Evolutionary conservation across 2,329 filamentous ascomycete genomes (phyloP).

Genomic region (Alternaria novae-zelandiae): DNA sequence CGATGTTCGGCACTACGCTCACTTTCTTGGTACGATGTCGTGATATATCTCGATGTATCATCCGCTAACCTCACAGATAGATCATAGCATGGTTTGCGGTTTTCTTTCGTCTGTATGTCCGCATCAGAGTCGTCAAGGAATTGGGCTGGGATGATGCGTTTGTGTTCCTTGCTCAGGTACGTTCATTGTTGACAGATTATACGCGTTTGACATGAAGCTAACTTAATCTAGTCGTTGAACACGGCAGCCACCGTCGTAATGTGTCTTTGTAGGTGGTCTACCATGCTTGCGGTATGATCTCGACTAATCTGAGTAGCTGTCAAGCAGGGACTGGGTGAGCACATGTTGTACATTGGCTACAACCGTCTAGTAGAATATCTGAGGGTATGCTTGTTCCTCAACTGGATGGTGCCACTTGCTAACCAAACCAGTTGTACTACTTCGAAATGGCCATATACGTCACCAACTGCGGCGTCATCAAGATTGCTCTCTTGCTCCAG

Average conservation of each 20-base stretch:
- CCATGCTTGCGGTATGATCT: too few species aligned
- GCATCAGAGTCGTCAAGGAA: conserved; percentile 36
- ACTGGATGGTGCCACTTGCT: background rate
- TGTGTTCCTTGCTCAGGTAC: conserved; percentile 38
- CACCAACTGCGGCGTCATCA: conserved; percentile 43
- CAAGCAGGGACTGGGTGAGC: conserved; percentile 39
- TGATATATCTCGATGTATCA: background rate
- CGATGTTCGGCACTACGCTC: conserved; percentile 33
- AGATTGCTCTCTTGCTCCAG: conserved; percentile 44
- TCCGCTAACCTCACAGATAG: conserved; percentile 22
- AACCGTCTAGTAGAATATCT: conserved; percentile 22
- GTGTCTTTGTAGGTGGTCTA: conserved; percentile 31
- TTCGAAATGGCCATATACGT: conserved; percentile 38
- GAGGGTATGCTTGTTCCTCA: conserved; percentile 7
- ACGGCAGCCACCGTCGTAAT: conserved; percentile 34
- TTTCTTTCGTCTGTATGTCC: conserved; percentile 35
- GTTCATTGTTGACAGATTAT: background rate
- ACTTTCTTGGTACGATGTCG: conserved; percentile 33
- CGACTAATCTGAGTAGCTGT: conserved; percentile 31
- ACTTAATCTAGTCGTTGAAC: conserved; percentile 27
- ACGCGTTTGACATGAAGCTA: background rate
- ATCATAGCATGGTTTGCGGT: conserved; percentile 37
- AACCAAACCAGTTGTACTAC: conserved; percentile 33
- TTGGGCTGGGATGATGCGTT: conserved; percentile 47
- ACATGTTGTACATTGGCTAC: conserved; percentile 36